These are phyloP conservation scores for Plenodomus biglobosus DNA, from an alignment of 2,329 filamentous ascomycete species.

Conservation along the genomic window DNA sequence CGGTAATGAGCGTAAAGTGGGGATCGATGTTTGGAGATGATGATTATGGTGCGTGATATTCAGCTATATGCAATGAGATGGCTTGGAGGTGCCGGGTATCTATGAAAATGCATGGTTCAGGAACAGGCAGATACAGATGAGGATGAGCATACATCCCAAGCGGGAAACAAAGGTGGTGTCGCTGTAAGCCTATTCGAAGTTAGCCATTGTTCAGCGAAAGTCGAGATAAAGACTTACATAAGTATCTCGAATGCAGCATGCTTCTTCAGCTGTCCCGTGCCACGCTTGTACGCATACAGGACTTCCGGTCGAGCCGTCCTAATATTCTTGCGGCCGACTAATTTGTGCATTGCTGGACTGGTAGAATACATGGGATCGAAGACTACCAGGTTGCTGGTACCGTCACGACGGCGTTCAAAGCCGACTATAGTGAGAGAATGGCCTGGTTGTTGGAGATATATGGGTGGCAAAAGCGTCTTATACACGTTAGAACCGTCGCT, in stretches of 20 bases:
- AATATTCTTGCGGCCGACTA: constrained; percentile 54
- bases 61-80: constrained; percentile 14
- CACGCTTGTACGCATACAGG: constrained; percentile 66
- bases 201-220: neutral
- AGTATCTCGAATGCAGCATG: constrained; percentile 80
- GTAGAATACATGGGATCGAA: constrained; percentile 86
- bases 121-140: constrained; percentile 1
- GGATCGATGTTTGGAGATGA: neutral
- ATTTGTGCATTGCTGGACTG: constrained; percentile 61
- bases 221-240: constrained; percentile 55
- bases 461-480: constrained; percentile 72
- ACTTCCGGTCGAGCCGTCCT: constrained; percentile 61
- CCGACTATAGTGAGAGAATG: constrained; percentile 92
- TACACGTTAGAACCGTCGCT: constrained; percentile 62
- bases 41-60: constrained; percentile 1
- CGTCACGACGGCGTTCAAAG: constrained; percentile 68
- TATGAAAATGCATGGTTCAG: constrained; percentile 10
- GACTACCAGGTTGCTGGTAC: constrained; percentile 71
- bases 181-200: constrained; percentile 37
- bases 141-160: constrained; percentile 45
- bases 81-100: constrained; percentile 15
- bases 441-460: constrained; percentile 88
- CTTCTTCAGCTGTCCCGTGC: constrained; percentile 65
- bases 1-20: neutral
- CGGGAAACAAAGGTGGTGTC: constrained; percentile 42